phyloP scores from a whole-genome alignment of 2,329 filamentous ascomycete species.

The Sordariomycetes sp. region DNA sequence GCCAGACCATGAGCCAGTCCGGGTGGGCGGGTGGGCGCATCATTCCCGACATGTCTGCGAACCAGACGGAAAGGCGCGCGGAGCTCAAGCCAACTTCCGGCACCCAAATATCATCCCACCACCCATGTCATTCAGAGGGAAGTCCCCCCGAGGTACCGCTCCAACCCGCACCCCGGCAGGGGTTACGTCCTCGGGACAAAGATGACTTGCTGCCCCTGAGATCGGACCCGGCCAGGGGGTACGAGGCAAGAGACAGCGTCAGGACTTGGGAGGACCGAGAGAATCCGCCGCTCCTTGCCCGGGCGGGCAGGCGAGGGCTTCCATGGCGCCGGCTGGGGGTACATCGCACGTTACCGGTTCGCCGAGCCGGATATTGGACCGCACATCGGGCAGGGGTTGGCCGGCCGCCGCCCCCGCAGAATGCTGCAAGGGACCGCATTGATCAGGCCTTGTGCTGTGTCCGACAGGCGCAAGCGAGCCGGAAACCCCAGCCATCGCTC shows the following conservation, averaged over 20 bases:
- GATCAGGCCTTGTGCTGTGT: conserved; percentile 1
- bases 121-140: background rate
- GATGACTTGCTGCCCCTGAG: background rate
- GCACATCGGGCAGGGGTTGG: background rate
- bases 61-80: background rate
- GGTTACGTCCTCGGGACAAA: background rate
- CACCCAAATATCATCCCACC: background rate
- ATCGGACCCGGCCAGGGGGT: background rate
- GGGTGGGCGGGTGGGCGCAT: no score
- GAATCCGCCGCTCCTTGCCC: background rate
- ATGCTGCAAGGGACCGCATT: conserved; percentile 2
- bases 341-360: background rate
- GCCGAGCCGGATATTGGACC: background rate
- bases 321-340: background rate
- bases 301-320: background rate
- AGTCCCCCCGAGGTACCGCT: background rate
- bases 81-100: background rate
- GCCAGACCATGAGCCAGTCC: background rate
- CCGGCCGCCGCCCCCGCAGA: background rate
- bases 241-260: background rate
- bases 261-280: background rate
- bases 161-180: background rate
- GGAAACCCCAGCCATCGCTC: background rate
- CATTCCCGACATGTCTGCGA: background rate
- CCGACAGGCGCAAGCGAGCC: background rate